Evolutionary conservation across 441 rosid species (phyloP), one percentile per base, ranked within the genome.

Genomic region (Raphanus hybrid): DNA sequence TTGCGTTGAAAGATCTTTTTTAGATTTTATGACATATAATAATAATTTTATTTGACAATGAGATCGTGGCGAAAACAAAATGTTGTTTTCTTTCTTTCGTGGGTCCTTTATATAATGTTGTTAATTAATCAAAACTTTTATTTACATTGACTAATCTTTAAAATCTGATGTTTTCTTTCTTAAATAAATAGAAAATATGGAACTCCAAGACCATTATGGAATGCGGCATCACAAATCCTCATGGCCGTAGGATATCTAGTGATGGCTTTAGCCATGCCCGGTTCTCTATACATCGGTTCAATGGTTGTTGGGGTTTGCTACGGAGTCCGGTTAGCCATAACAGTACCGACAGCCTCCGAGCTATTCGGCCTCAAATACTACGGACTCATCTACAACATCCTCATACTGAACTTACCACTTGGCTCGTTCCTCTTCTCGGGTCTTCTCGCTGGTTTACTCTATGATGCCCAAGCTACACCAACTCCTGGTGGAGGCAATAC

Each of bases 351-450:
- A 0, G 97, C 98, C 34, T 93, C 98, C 0, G 98, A 93, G 77
- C 91, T 93, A 5, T 93, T 93, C n/a, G 98, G 98, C 34, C 94
- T 93, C 27, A 93, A 90, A 73, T 83, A 86, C 75, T 93, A 90
- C 0, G 98, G 98, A 26, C 87, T 93, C 18, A 75, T 90, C 57
- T 91, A 93, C 86, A 93, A 93, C 81, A 75, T 91, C 43, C 77
- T 93, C 34, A 84, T 91, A 70, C 96, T 92, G 76, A 92, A 91
- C 73, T 88, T 92, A 14, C 97, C 98, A 2, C 89, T 93, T 0
- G 98, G 98, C 29, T 93, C 98, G 39, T 85, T 91, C 82, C 91
- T 91, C 71, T 93, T 93, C 78, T 93, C 98, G 0, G 95, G 98
- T 64, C 76, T 93, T 43, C 97, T 93, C 3, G 95, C 98, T 0